Evolutionary conservation across 805 yeast species (phyloP).

Genomic region (Tetrapisispora taiwanensis): DNA sequence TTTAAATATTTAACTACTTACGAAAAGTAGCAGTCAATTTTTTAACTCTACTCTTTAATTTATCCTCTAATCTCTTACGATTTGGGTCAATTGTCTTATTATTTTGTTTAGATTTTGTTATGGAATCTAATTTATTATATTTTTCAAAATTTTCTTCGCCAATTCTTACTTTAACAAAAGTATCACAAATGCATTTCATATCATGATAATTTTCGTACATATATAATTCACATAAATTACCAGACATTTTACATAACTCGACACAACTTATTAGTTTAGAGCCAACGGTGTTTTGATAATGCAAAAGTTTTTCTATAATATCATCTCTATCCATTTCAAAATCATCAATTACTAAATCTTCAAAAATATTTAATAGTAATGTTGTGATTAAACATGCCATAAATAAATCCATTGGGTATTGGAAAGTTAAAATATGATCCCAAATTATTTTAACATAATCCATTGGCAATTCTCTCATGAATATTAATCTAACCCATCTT

Average conservation of each 20-base stretch:
- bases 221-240: constrained; percentile 22
- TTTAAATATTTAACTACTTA: neutral
- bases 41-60: constrained; percentile 18
- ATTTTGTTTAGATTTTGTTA: neutral
- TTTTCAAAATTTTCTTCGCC: constrained; percentile 6
- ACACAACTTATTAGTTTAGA: constrained; percentile 11
- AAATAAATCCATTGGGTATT: constrained; percentile 16
- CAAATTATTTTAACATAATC: constrained; percentile 19
- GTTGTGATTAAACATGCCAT: constrained; percentile 18
- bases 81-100: constrained; percentile 13
- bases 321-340: constrained; percentile 21
- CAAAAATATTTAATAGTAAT: constrained; percentile 14
- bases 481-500: constrained; percentile 26
- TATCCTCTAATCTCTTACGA: constrained; percentile 19
- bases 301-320: constrained; percentile 20
- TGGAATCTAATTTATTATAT: neutral
- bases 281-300: constrained; percentile 6
- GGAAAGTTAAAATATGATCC: constrained; percentile 25
- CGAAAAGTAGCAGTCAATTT: constrained; percentile 3
- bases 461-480: constrained; percentile 23
- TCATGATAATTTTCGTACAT: constrained; percentile 12
- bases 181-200: constrained; percentile 15
- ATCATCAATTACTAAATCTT: constrained; percentile 9
- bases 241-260: constrained; percentile 20
- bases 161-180: constrained; percentile 14